phyloP scores from a whole-genome alignment of 192 early-diverging fungal species.

The Obelidium mucronatum region DNA sequence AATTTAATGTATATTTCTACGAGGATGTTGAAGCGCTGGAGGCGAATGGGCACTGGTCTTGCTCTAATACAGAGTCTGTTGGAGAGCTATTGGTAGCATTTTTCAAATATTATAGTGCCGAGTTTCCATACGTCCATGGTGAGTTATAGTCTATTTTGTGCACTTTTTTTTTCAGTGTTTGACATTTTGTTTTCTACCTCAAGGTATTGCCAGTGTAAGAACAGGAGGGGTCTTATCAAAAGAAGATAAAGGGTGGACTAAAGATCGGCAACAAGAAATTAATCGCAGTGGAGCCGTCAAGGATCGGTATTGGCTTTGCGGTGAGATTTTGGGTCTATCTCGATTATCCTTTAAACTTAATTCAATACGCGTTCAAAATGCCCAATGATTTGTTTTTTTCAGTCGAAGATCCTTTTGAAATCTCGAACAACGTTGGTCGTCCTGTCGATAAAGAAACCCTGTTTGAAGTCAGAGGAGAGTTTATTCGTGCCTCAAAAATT shows the following conservation, averaged over 20 bases:
- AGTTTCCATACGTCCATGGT: slow-evolving; percentile 48
- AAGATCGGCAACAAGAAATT: slow-evolving; percentile 44
- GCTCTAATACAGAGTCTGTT: slow-evolving; percentile 36
- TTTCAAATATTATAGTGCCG: slow-evolving; percentile 46
- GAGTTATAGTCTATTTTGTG: not conserved
- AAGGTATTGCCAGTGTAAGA: slow-evolving; percentile 40
- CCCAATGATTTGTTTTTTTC: no score
- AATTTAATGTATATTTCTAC: slow-evolving; percentile 43
- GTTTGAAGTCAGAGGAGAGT: slow-evolving; percentile 44
- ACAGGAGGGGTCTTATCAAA: slow-evolving; percentile 39
- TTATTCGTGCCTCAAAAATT: slow-evolving; percentile 40
- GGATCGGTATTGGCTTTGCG: slow-evolving; percentile 46
- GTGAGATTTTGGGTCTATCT: slow-evolving; percentile 16
- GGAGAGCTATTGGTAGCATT: slow-evolving; percentile 47
- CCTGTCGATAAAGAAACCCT: slow-evolving; percentile 46
- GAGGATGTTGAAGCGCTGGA: slow-evolving; percentile 29
- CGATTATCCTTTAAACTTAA: not conserved
- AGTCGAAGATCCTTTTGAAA: slow-evolving; percentile 52
- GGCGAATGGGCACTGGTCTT: slow-evolving; percentile 11
- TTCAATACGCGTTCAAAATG: slow-evolving; percentile 2
- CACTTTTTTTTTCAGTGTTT: not conserved
- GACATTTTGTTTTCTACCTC: not conserved
- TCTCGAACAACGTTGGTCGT: slow-evolving; percentile 39
- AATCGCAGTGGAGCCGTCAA: slow-evolving; percentile 39
- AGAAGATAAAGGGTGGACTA: slow-evolving; percentile 48